Evolutionary conservation across 2,329 filamentous ascomycete genomes (phyloP), one percentile per base, ranked within the genome.

Genomic region (Thielaviopsis populi): DNA sequence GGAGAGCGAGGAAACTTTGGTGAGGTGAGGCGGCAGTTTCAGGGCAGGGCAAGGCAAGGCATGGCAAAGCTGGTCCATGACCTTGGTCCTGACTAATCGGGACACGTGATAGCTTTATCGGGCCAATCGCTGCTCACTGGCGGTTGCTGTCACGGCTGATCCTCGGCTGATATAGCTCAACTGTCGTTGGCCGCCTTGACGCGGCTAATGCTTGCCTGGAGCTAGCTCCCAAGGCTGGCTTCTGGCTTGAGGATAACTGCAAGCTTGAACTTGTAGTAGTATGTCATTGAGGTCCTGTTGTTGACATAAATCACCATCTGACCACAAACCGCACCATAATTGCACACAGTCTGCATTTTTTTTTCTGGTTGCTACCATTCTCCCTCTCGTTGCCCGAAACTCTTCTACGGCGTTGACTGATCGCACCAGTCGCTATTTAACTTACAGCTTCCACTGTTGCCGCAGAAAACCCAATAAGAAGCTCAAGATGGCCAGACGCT

Each of bases 401-500:
- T n/a, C n/a, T n/a, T n/a, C n/a, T 15, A 11, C 22, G n/a, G 24
- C 41, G 10, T 46, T 58, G 24, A 22, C 22, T 43, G 68, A 63
- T 70, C 77, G 11, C 46, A 11, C 11, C 11, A 15, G 24, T 24
- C 46, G 10, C 24, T 24, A 24, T 24, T 50, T 24, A 3, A 50
- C 19, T 8, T 37, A 50, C 46, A 24, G 19, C 46, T 50, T 11
- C 19, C 46, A 13, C 22, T 4, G 46, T 19, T 8, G 1, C 33
- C 33, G 33, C 33, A 37, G 33, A 80, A 70, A 76, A 24, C 46
- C 8, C 46, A 50, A 24, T 10, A 50, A 24, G 46, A 22, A 10
- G 46, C 19, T 50, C 46, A 50, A 19, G 19, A 96, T 96, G 91
- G 95, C 91, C 76, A 88, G 91, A 79, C 87, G 91, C 81, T 96